A percentile compares a stretch with the other conserved stretches of the same genome.
Evolutionary conservation across 2,329 filamentous ascomycete species (phyloP).

Genomic region (Alternaria atra): DNA sequence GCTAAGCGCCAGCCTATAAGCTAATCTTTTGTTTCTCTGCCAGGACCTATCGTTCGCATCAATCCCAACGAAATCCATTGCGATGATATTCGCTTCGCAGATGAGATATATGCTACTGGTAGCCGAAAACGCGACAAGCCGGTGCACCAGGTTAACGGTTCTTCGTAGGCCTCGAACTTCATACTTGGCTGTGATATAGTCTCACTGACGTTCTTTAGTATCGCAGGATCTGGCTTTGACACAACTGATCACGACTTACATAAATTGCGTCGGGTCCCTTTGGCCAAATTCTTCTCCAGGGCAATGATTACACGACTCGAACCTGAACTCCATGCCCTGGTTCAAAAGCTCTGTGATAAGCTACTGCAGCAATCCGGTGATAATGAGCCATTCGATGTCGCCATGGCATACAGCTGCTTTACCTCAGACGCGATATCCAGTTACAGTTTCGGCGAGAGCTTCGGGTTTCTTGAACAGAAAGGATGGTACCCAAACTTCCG

Average conservation of each 20-base stretch:
- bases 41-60: constrained; percentile 47
- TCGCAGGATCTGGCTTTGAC: constrained; percentile 34
- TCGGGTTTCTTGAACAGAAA: constrained; percentile 36
- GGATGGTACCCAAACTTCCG: constrained; percentile 40
- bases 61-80: constrained; percentile 46
- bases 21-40: background rate
- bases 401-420: constrained; percentile 41
- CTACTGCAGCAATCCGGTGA: constrained; percentile 31
- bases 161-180: constrained; percentile 23
- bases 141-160: constrained; percentile 37
- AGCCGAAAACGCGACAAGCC: constrained; percentile 38
- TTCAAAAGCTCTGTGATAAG: constrained; percentile 38
- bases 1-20: background rate
- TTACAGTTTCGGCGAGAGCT: constrained; percentile 36
- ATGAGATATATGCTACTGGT: constrained; percentile 42
- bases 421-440: constrained; percentile 35
- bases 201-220: constrained; percentile 9
- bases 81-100: constrained; percentile 40
- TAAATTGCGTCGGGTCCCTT: constrained; percentile 39
- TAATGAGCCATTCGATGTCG: constrained; percentile 29
- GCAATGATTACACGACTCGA: constrained; percentile 36
- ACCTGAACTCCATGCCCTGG: constrained; percentile 29
- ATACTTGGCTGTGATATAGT: background rate
- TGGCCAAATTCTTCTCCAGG: constrained; percentile 51
- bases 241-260: constrained; percentile 44